These are phyloP conservation scores for Rhododendron molle DNA, from an alignment of 148 eudicot species.

Conservation along the genomic window DNA sequence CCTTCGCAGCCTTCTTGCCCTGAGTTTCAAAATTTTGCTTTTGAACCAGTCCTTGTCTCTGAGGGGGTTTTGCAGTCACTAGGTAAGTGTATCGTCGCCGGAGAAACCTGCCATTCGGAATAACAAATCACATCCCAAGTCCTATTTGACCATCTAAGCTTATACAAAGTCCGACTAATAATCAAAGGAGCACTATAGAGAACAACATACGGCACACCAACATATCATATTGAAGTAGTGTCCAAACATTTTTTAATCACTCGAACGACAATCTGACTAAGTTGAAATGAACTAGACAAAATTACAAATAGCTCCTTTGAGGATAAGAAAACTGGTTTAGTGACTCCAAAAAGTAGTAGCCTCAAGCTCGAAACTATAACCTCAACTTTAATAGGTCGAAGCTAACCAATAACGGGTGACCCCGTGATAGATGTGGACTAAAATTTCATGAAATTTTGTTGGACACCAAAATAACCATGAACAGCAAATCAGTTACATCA, in stretches of 20 bases:
- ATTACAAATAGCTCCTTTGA: not conserved
- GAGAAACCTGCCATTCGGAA: constrained; percentile 32
- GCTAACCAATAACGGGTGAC: not conserved
- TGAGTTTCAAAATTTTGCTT: constrained; percentile 8
- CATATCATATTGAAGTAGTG: not conserved
- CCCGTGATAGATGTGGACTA: not conserved
- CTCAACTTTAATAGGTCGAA: not conserved
- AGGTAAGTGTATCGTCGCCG: constrained; percentile 28
- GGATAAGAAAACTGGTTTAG: not conserved
- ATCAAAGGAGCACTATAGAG: not conserved
- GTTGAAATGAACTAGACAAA: not conserved
- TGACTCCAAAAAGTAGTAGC: not conserved
- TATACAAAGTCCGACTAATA: not conserved
- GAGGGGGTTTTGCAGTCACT: constrained; percentile 9
- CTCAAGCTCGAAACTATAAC: not conserved
- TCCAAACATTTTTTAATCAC: not conserved
- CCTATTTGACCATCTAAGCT: not conserved
- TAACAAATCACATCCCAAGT: not conserved
- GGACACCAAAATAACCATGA: not conserved
- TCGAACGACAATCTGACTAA: not conserved
- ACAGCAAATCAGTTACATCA: not conserved
- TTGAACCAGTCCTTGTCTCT: constrained; percentile 16
- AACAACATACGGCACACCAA: not conserved
- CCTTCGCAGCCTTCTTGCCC: constrained; percentile 9
- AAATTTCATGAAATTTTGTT: not conserved